Conservation (phyloP, 768 basidiomycete species). For the Collybia sordida region DNA sequence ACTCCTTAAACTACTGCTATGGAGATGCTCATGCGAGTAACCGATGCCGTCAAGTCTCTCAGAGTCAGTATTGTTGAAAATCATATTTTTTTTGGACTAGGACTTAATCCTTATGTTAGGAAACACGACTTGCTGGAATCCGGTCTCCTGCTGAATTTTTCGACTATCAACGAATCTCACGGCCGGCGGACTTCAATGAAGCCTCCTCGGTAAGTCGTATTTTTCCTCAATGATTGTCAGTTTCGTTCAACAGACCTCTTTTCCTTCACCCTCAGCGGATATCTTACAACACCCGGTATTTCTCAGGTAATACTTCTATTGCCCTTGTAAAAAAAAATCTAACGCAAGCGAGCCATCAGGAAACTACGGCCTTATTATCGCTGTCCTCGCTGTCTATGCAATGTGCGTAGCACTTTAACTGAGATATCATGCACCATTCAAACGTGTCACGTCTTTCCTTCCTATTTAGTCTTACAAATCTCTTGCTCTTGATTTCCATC, state of each 20-base stretch:
- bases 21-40: constrained; percentile 66
- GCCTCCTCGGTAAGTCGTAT: constrained; percentile 62
- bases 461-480: constrained; percentile 68
- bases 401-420: constrained; percentile 44
- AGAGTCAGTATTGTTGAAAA: constrained; percentile 46
- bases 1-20: constrained; percentile 35
- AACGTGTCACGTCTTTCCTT: constrained; percentile 2
- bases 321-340: background rate
- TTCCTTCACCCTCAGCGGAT: constrained; percentile 58
- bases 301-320: constrained; percentile 53
- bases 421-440: no score
- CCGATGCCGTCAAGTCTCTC: constrained; percentile 68
- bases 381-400: constrained; percentile 80
- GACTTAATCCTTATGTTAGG: constrained; percentile 40
- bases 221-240: background rate
- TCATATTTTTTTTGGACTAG: background rate
- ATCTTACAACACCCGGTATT: constrained; percentile 92
- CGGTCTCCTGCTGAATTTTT: constrained; percentile 79
- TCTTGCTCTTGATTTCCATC: constrained; percentile 78
- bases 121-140: constrained; percentile 75
- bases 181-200: constrained; percentile 78
- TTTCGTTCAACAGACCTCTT: background rate
- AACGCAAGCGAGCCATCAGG: constrained; percentile 38
- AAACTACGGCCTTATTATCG: constrained; percentile 84
- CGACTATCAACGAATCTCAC: constrained; percentile 79